Percentiles rank a stretch among this genome's conserved stretches.
Conservation (phyloP, 257 asterid genomes). For the Solanum medicagineum region DNA sequence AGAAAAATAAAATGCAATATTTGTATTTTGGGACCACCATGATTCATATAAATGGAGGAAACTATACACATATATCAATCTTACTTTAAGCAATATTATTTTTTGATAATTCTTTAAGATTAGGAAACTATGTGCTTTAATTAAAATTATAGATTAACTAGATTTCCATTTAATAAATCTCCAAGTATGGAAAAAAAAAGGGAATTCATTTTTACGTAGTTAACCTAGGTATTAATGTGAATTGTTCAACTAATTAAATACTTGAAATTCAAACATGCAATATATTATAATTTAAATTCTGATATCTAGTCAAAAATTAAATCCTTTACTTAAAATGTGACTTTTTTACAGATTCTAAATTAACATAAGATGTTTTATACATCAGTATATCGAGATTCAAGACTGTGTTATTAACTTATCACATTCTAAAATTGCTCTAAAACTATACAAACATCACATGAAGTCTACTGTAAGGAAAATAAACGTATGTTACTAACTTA, state of each 20-base stretch:
- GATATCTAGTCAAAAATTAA: neutral
- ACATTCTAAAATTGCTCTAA: no score
- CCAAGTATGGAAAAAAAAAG: neutral
- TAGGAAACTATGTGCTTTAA: neutral
- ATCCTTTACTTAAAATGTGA: no score
- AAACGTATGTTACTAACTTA: neutral
- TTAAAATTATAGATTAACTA: neutral
- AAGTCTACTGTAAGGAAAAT: neutral
- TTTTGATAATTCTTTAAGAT: neutral
- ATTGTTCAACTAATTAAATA: no score
- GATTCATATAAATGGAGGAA: neutral
- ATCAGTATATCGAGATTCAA: no score
- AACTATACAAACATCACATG: neutral
- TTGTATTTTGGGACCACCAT: slow-evolving; percentile 4
- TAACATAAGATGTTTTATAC: no score
- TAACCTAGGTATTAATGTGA: no score
- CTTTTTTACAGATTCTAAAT: no score
- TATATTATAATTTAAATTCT: neutral
- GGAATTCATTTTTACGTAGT: neutral
- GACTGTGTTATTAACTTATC: no score
- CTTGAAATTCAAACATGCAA: no score
- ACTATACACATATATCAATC: neutral
- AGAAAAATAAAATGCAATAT: neutral
- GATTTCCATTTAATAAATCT: neutral
- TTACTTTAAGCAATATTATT: neutral